Base-by-base conservation (phyloP, 192 early-diverging fungal species). In the Lobosporangium transversale region DNA sequence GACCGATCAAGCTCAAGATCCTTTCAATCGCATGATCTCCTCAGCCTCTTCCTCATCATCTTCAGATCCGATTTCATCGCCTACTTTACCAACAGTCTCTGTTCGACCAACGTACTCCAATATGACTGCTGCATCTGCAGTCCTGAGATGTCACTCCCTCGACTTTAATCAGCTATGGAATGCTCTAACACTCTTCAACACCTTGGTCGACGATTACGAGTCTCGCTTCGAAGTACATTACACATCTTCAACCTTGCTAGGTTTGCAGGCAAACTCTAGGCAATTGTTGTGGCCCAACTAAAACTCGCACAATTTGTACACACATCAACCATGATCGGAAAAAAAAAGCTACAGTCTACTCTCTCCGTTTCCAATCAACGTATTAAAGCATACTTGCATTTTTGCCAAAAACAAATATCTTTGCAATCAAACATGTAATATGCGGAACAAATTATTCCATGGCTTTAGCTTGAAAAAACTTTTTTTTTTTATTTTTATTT, bases 131-230 rank as follows among this genome's bases (percentile, higher is more conserved):
- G 73, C 64, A 1, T 67, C 73, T 10, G 52, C 73, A 1, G 50
- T 76, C 12, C 36, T 76, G 10, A 30, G 64, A 5, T 76, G 64
- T 24, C 73, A 76, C 35, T 51, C 73, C 9, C 47, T 57, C 26
- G 73, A 76, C 12, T 31, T 66, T 26, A 66, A 67, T 44, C 73
- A 76, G 31, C 59, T 76, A 24, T 76, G 73, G 73, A 76, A 58
- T 49, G 42, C 64, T 1, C 30, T 76, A 17, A 67, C 65, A 9
- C 54, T 76, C 10, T 76, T 76, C 47, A 76, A 67, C 18, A 67
- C 64, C 35, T 17, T 62, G 30, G 64, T 76, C 7, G 64, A 67
- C 27, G 73, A 67, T 5, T 52, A 10, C 18, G 73, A 76, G 26
- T 66, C 65, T 0, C 57, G 73, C 8, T 67, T 76, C 21, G 73